Evolutionary conservation across 2,329 filamentous ascomycete species (phyloP).

Genomic region (Exophiala oligosperma): DNA sequence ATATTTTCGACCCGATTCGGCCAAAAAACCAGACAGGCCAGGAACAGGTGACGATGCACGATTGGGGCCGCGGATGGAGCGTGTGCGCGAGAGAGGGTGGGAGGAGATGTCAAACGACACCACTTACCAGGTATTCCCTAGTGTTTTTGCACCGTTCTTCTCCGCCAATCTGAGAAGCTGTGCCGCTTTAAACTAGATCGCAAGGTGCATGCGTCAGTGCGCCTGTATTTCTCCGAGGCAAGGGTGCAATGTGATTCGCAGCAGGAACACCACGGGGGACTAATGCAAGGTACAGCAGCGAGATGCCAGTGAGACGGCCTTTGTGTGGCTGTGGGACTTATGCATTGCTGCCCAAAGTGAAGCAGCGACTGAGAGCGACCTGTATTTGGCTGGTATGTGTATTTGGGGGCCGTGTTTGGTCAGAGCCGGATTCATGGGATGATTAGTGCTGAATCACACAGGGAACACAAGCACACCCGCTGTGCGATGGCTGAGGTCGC

Average conservation of each 20-base stretch:
- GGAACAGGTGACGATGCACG: not conserved
- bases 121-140: slow-evolving; percentile 93
- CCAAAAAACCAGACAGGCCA: slow-evolving; percentile 4
- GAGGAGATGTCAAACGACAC: slow-evolving; percentile 9
- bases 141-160: slow-evolving; percentile 79
- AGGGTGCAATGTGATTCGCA: slow-evolving; percentile 39
- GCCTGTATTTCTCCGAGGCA: slow-evolving; percentile 21
- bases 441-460: not conserved
- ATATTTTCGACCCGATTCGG: slow-evolving; percentile 20
- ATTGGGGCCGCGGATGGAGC: not conserved
- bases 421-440: slow-evolving; percentile 5
- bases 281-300: slow-evolving; percentile 28
- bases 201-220: slow-evolving; percentile 45
- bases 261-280: slow-evolving; percentile 8
- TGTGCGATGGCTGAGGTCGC: slow-evolving; percentile 2
- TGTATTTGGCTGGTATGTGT: slow-evolving; percentile 26
- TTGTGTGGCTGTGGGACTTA: slow-evolving; percentile 17
- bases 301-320: slow-evolving; percentile 6
- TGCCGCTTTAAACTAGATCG: slow-evolving; percentile 69
- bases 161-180: slow-evolving; percentile 92
- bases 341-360: slow-evolving; percentile 41
- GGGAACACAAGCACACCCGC: not conserved
- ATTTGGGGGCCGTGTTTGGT: slow-evolving; percentile 22
- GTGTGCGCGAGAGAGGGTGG: slow-evolving; percentile 8
- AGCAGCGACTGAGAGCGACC: slow-evolving; percentile 21